Percentiles rank a stretch among this genome's conserved stretches.
phyloP scores from a whole-genome alignment of 2,329 filamentous ascomycete genomes.

The Colletotrichum spinosum region DNA sequence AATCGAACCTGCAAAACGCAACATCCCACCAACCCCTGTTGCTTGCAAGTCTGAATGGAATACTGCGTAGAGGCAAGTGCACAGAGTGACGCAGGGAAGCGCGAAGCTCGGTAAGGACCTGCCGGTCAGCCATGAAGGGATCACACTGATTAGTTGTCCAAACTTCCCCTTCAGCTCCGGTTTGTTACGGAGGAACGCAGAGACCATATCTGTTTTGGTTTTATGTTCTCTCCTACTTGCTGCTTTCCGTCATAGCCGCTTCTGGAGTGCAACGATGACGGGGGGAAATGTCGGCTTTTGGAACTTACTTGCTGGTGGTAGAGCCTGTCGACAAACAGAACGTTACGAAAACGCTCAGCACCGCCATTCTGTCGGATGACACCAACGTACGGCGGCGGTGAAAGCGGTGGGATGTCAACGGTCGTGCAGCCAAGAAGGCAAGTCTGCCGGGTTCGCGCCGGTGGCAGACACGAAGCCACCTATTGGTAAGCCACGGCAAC shows the following conservation, averaged over 20 bases:
- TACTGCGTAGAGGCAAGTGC: constrained; percentile 21
- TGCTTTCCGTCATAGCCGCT: background rate
- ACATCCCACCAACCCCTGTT: constrained; percentile 32
- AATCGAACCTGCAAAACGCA: constrained; percentile 14
- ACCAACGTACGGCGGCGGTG: background rate
- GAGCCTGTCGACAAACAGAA: background rate
- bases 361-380: background rate
- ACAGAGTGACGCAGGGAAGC: constrained; percentile 3
- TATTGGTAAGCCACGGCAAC: constrained; percentile 25
- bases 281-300: no score
- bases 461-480: constrained; percentile 12
- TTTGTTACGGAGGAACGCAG: no score
- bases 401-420: background rate
- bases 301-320: background rate
- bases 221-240: background rate
- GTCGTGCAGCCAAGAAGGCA: constrained; percentile 3
- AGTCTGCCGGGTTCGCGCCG: constrained; percentile 17
- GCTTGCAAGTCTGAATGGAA: constrained; percentile 35
- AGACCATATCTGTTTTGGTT: background rate
- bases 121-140: background rate
- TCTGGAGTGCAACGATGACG: background rate
- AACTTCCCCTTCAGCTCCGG: no score
- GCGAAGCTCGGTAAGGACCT: background rate
- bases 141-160: background rate
- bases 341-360: constrained; percentile 6